Percentiles rank a stretch among this genome's conserved stretches.
These are phyloP conservation scores for Isabelozyma rhagii DNA, from an alignment of 805 yeast genomes.

Conservation along the genomic window DNA sequence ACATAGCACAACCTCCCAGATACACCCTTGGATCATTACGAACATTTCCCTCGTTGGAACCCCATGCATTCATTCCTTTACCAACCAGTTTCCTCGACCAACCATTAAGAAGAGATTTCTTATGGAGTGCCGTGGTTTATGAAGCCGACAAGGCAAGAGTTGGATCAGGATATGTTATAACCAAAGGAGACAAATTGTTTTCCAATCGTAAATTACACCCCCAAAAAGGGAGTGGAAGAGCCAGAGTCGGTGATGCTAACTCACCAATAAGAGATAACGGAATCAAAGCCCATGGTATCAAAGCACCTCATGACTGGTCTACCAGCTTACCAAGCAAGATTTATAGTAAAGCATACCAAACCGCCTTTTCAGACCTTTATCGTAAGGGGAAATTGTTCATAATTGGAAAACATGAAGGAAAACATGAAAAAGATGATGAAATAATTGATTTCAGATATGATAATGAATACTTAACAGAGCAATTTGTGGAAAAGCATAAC, in stretches of 20 bases:
- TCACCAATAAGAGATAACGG: slow-evolving; percentile 91
- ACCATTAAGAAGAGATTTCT: slow-evolving; percentile 83
- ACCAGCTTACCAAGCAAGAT: slow-evolving; percentile 72
- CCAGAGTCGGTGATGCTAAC: slow-evolving; percentile 94
- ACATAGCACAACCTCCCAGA: slow-evolving; percentile 50
- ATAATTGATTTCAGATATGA: slow-evolving; percentile 36
- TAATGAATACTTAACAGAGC: slow-evolving; percentile 45
- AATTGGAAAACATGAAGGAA: slow-evolving; percentile 51
- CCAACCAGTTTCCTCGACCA: slow-evolving; percentile 65
- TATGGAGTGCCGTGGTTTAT: slow-evolving; percentile 91
- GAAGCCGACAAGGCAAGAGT: slow-evolving; percentile 89
- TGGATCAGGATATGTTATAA: slow-evolving; percentile 83
- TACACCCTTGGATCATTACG: slow-evolving; percentile 77
- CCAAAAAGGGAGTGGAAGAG: slow-evolving; percentile 93
- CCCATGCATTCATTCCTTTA: slow-evolving; percentile 72
- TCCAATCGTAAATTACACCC: slow-evolving; percentile 78
- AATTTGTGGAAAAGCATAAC: slow-evolving; percentile 48
- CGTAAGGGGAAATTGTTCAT: slow-evolving; percentile 69
- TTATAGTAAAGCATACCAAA: slow-evolving; percentile 72
- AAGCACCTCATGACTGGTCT: slow-evolving; percentile 86
- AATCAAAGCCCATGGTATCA: slow-evolving; percentile 83
- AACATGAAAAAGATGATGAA: slow-evolving; percentile 12
- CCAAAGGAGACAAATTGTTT: slow-evolving; percentile 82
- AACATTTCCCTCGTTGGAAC: slow-evolving; percentile 88
- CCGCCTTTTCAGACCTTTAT: slow-evolving; percentile 80